Conservation (phyloP, 75 land plant species). For the Gnetum montanum region DNA sequence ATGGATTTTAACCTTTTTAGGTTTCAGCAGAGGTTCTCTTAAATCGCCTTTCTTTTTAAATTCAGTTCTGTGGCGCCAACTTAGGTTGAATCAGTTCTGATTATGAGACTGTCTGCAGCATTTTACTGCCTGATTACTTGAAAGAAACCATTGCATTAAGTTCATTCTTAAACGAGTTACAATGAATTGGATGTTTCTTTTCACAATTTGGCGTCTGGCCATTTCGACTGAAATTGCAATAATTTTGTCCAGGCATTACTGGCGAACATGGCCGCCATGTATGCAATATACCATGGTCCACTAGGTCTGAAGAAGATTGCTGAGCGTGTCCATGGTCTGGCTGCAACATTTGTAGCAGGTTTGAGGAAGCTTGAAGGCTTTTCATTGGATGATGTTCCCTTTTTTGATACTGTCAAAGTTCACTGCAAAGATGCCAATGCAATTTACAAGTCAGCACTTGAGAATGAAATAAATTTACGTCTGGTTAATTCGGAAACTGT, state of each 20-base stretch:
- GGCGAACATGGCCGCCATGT: slow-evolving; percentile 99
- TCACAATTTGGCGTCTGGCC: too few species aligned
- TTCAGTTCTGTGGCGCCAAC: too few species aligned
- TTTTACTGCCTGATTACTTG: too few species aligned
- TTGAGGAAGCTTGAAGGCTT: slow-evolving; percentile 66
- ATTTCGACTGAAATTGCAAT: too few species aligned
- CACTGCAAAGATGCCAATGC: slow-evolving; percentile 59
- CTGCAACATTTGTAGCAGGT: slow-evolving; percentile 65
- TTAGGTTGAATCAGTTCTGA: too few species aligned
- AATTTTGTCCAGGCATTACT: slow-evolving; percentile 71
- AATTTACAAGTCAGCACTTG: slow-evolving; percentile 51
- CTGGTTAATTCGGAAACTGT: slow-evolving; percentile 69
- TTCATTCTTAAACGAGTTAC: too few species aligned
- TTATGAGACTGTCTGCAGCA: too few species aligned
- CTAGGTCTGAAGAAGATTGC: slow-evolving; percentile 89
- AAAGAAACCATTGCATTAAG: too few species aligned
- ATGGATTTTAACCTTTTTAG: too few species aligned
- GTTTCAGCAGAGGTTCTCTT: too few species aligned
- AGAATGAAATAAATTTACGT: slow-evolving; percentile 74
- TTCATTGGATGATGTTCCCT: slow-evolving; percentile 63
- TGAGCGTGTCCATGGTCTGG: slow-evolving; percentile 83
- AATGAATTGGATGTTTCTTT: too few species aligned
- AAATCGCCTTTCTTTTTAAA: too few species aligned
- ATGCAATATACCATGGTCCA: slow-evolving; percentile 99
- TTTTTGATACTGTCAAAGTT: slow-evolving; percentile 97